Evolutionary conservation across 2,329 filamentous ascomycete species (phyloP).

Genomic region (Phyllosticta citribraziliensis): DNA sequence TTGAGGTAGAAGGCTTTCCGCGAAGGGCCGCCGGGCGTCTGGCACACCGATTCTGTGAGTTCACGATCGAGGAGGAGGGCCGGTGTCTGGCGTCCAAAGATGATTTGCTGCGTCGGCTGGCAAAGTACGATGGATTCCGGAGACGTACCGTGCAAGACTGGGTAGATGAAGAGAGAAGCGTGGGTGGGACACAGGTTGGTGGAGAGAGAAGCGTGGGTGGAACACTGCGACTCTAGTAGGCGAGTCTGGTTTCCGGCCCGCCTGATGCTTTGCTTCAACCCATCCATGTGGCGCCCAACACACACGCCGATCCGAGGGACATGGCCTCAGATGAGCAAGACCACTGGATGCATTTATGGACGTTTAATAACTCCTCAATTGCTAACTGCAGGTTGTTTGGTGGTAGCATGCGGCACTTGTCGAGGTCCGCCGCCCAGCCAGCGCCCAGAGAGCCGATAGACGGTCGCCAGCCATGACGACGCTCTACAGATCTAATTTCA

Average conservation of each 20-base stretch:
- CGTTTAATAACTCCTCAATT: slow-evolving; percentile 5
- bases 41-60: slow-evolving; percentile 14
- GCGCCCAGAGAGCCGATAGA: neutral
- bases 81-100: neutral
- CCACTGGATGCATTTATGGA: slow-evolving; percentile 2
- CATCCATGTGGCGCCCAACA: slow-evolving; percentile 8
- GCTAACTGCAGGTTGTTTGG: neutral
- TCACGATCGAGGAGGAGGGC: slow-evolving; percentile 1
- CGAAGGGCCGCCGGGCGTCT: slow-evolving; percentile 22
- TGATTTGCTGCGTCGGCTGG: neutral
- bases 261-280: slow-evolving; percentile 8
- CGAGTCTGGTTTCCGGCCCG: slow-evolving; percentile 7
- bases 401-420: neutral
- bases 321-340: slow-evolving; percentile 3
- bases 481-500: neutral
- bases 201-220: slow-evolving; percentile 7
- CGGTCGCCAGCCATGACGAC: neutral
- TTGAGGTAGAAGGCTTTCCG: slow-evolving; percentile 24
- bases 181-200: slow-evolving; percentile 6
- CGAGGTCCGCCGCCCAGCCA: neutral
- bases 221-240: slow-evolving; percentile 9
- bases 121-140: slow-evolving; percentile 1
- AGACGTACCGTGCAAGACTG: neutral
- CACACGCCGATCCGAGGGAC: slow-evolving; percentile 7
- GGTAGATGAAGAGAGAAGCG: neutral